These are phyloP conservation scores for Lactarius sp. DNA, from an alignment of 768 basidiomycete genomes.

Conservation along the genomic window DNA sequence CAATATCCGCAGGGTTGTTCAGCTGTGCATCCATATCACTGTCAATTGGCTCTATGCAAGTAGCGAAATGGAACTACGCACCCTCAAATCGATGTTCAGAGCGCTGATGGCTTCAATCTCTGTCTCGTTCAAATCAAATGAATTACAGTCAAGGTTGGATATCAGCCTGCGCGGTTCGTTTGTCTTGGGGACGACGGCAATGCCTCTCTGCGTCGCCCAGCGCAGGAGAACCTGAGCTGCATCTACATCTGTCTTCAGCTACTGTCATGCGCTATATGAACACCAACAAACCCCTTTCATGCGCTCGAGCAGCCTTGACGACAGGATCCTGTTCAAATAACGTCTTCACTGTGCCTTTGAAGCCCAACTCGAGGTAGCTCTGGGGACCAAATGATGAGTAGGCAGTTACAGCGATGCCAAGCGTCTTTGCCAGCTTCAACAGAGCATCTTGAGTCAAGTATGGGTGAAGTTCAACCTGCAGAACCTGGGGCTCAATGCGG, in stretches of 20 bases:
- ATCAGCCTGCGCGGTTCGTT: conserved; percentile 37
- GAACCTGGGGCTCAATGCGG: conserved; percentile 50
- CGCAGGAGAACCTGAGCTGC: conserved; percentile 44
- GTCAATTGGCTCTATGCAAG: conserved; percentile 8
- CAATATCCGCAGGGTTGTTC: conserved; percentile 67
- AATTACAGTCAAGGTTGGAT: conserved; percentile 44
- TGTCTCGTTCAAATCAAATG: conserved; percentile 48
- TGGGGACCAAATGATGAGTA: conserved; percentile 54
- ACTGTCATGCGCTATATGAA: not conserved
- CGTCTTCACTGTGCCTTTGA: conserved; percentile 43
- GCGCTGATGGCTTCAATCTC: conserved; percentile 54
- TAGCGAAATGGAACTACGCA: conserved; percentile 33
- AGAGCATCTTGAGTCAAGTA: conserved; percentile 48
- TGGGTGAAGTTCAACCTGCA: conserved; percentile 60
- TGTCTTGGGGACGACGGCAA: conserved; percentile 49
- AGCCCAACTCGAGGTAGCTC: conserved; percentile 61
- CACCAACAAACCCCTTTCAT: conserved; percentile 48
- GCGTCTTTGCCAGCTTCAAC: conserved; percentile 40
- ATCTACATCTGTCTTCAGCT: conserved; percentile 26
- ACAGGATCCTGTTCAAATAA: conserved; percentile 49
- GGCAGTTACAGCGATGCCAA: conserved; percentile 48
- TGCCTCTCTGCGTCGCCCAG: conserved; percentile 45
- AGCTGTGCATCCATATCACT: conserved; percentile 37
- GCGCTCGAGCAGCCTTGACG: conserved; percentile 41
- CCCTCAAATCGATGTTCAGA: conserved; percentile 60